phyloP scores from a whole-genome alignment of 208 protist genomes.

The Acanthamoeba quina region DNA sequence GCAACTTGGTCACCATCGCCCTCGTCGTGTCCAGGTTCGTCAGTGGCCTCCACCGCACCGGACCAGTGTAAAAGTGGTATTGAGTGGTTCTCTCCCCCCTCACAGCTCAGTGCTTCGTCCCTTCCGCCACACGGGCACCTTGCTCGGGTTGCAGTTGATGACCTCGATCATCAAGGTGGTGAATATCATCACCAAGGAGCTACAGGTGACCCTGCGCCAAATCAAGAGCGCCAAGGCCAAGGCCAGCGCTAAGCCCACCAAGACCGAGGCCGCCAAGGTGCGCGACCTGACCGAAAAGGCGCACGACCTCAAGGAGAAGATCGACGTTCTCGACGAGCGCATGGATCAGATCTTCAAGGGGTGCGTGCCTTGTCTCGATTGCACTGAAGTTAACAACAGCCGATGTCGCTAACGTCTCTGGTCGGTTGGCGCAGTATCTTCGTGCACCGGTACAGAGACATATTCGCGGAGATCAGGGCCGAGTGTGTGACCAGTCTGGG shows the following conservation, averaged over 20 bases:
- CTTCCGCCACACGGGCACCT: slow-evolving; percentile 58
- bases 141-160: slow-evolving; percentile 62
- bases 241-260: background rate
- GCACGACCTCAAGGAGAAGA: slow-evolving; percentile 34
- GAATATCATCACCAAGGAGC: slow-evolving; percentile 56
- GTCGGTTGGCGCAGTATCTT: slow-evolving; percentile 58
- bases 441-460: slow-evolving; percentile 76
- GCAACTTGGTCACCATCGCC: slow-evolving; percentile 24
- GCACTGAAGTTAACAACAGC: background rate
- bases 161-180: slow-evolving; percentile 49
- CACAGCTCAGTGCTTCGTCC: slow-evolving; percentile 45
- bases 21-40: background rate
- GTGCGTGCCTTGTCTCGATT: slow-evolving; percentile 3
- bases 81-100: too few relatives aligned
- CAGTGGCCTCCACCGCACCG: background rate
- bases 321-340: slow-evolving; percentile 22
- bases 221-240: slow-evolving; percentile 47
- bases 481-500: slow-evolving; percentile 64
- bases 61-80: background rate
- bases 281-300: slow-evolving; percentile 55
- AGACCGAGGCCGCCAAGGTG: slow-evolving; percentile 26
- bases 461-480: slow-evolving; percentile 71
- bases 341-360: slow-evolving; percentile 72
- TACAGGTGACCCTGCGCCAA: slow-evolving; percentile 23
- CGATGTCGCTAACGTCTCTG: background rate